Conservation (phyloP, 2,329 filamentous ascomycete species). For the Aspergillus sp. region DNA sequence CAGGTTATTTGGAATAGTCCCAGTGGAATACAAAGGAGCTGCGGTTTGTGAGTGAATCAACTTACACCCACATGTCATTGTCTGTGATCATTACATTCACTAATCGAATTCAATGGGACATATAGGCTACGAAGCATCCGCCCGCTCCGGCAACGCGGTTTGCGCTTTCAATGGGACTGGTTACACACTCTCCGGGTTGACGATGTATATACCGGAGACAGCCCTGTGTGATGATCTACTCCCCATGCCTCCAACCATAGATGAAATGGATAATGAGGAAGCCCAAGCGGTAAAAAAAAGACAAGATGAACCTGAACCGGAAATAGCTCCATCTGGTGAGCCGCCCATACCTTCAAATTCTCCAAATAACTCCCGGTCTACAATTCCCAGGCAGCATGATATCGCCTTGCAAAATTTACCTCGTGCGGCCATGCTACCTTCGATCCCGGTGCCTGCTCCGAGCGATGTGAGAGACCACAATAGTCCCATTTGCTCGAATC, state of each 20-base stretch:
- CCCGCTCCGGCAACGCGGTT: constrained; percentile 20
- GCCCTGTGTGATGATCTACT: constrained; percentile 10
- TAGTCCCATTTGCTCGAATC: constrained; percentile 2
- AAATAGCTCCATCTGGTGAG: neutral
- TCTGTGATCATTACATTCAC: neutral
- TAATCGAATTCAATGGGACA: neutral
- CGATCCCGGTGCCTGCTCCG: neutral
- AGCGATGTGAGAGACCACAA: neutral
- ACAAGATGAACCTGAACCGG: no score
- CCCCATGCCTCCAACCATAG: neutral
- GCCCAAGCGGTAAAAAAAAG: neutral
- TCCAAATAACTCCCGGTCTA: neutral
- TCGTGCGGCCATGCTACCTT: neutral
- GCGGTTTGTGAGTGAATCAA: constrained; percentile 18
- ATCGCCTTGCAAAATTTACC: neutral
- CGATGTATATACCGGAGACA: constrained; percentile 16
- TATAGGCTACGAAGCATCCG: constrained; percentile 19
- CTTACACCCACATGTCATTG: neutral
- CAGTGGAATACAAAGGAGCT: constrained; percentile 9
- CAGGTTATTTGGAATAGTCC: constrained; percentile 19
- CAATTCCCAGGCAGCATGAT: neutral
- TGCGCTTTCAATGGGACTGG: constrained; percentile 29
- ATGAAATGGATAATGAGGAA: neutral
- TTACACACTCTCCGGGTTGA: constrained; percentile 12
- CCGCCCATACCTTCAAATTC: neutral